A percentile compares a stretch with the other conserved stretches of the same genome.
Evolutionary conservation across 2,329 filamentous ascomycete genomes (phyloP).

Genomic region (Zarea fungicola): DNA sequence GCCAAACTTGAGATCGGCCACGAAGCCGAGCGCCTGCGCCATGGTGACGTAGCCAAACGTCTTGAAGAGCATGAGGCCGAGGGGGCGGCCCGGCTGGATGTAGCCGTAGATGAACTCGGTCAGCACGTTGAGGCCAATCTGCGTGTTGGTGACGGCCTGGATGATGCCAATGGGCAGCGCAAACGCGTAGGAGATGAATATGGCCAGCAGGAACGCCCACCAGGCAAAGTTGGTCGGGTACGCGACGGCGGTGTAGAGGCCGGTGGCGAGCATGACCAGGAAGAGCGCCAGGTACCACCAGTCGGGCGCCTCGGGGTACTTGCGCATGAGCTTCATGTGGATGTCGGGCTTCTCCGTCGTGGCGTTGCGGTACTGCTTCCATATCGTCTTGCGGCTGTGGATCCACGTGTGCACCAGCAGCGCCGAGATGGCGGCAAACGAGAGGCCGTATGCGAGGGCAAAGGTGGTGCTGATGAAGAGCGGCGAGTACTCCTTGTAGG

Average conservation of each 20-base stretch:
- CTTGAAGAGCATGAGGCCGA: constrained; percentile 70
- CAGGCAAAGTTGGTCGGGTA: constrained; percentile 65
- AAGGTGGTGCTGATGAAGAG: constrained; percentile 69
- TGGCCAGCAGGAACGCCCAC: constrained; percentile 67
- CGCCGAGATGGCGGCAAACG: constrained; percentile 65
- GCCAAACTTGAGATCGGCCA: constrained; percentile 62
- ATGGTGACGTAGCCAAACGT: constrained; percentile 60
- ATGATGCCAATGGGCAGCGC: constrained; percentile 65
- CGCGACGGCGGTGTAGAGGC: constrained; percentile 49
- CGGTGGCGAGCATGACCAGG: constrained; percentile 45
- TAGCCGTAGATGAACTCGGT: constrained; percentile 73
- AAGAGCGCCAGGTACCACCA: constrained; percentile 62
- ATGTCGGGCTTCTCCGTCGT: constrained; percentile 56
- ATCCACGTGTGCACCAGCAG: constrained; percentile 64
- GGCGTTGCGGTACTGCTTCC: constrained; percentile 55
- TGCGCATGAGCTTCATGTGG: constrained; percentile 60
- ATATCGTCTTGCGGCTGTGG: constrained; percentile 62
- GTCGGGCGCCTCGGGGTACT: constrained; percentile 57
- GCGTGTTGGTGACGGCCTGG: constrained; percentile 63
- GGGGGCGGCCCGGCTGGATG: constrained; percentile 65
- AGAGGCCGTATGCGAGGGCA: constrained; percentile 63
- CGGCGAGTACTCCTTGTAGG: constrained; percentile 63
- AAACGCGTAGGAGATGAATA: constrained; percentile 59
- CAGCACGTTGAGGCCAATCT: constrained; percentile 69
- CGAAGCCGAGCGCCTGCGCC: constrained; percentile 60